Evolutionary conservation across 345 rosid genomes (phyloP), one percentile per base, ranked within the genome.

Genomic region (Eucalyptus polybractea): DNA sequence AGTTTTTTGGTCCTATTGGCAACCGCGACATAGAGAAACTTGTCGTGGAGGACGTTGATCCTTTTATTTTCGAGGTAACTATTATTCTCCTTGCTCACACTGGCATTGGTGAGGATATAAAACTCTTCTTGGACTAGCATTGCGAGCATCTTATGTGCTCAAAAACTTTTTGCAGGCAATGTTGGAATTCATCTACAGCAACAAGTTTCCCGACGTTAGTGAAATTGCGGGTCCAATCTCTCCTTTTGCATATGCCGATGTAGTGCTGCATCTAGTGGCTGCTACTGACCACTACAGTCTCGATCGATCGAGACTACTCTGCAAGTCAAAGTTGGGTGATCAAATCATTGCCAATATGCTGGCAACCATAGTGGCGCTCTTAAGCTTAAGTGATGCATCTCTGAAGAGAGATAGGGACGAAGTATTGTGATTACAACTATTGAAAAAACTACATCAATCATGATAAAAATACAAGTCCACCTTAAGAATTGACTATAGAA

Each of bases 251-350:
- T 62, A 53, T 53, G 58, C 33, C 33, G 93, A 53, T 53, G 58
- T 97, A 90, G 92, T 93, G 87, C 97, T 96, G 92, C 98, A 97
- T 92, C 91, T 97, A 49, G 97, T 96, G 87, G 97, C 95, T 4
- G 97, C 96, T 65, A 95, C 96, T 76, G 98, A 97, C 85, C 93
- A 94, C 65, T 95, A 93, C 88, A 95, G 94, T 27, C 91, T 95
- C 60, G 96, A 97, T 80, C 93, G 97, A 93, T 95, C 95, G 72
- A 94, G 93, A 90, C 88, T 94, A 91, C 92, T 95, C 4, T 95
- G 95, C 60, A 97, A 96, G 88, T 90, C 92, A 80, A 92, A 94
- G 87, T 96, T 97, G 15, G 94, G 97, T 87, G 95, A 95, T 89
- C 95, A 94, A 89, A 95, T 97, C 88, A 91, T 94, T 50, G 93